Percentiles rank a stretch among this genome's conserved stretches.
Conservation (phyloP, 805 yeast species). For the Komagataella pseudopastoris region DNA sequence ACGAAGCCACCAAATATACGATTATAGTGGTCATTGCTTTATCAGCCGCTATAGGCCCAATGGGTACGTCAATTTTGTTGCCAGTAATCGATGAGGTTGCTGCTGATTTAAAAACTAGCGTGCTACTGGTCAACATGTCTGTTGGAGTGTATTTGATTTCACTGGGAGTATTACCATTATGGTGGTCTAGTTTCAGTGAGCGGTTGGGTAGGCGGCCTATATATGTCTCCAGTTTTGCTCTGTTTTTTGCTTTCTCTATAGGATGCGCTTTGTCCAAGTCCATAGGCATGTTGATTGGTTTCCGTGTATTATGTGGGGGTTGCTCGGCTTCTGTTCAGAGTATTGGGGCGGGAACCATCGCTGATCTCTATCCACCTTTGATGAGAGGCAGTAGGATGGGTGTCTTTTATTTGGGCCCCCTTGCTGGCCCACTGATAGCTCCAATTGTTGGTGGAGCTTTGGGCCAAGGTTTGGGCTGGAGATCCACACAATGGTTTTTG, state of each 20-base stretch:
- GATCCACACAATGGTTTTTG: slow-evolving; percentile 80
- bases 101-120: slow-evolving; percentile 37
- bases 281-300: slow-evolving; percentile 48
- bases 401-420: slow-evolving; percentile 65
- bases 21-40: slow-evolving; percentile 55
- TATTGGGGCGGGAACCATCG: slow-evolving; percentile 81
- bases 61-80: slow-evolving; percentile 75
- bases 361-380: slow-evolving; percentile 54
- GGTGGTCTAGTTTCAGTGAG: slow-evolving; percentile 84
- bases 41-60: slow-evolving; percentile 74
- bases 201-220: slow-evolving; percentile 62
- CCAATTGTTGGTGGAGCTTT: slow-evolving; percentile 77
- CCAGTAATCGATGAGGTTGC: slow-evolving; percentile 63
- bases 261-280: slow-evolving; percentile 58
- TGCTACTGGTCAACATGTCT: slow-evolving; percentile 55
- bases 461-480: slow-evolving; percentile 66
- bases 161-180: slow-evolving; percentile 68
- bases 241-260: slow-evolving; percentile 53
- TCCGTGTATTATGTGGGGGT: slow-evolving; percentile 67
- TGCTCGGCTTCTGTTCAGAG: slow-evolving; percentile 78
- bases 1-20: slow-evolving; percentile 30
- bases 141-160: slow-evolving; percentile 69
- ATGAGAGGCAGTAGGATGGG: slow-evolving; percentile 76
- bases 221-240: slow-evolving; percentile 51
- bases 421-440: slow-evolving; percentile 66